Conservation (phyloP, 2,329 filamentous ascomycete species). For the Pseudocercospora pini-densiflorae region DNA sequence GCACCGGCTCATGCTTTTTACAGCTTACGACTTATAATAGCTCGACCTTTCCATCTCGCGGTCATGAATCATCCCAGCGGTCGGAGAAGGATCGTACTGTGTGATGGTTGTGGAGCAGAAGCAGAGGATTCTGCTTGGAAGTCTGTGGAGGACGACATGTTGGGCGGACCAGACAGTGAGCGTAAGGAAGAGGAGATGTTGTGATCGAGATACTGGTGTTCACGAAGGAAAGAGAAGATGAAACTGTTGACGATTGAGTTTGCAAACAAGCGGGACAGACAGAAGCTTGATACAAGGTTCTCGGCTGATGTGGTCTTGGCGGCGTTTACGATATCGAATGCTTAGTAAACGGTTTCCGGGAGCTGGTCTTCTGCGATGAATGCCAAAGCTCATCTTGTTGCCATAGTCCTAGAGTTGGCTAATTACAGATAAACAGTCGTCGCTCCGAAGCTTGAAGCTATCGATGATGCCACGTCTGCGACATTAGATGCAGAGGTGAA, state of each 20-base stretch:
- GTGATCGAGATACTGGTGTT: neutral
- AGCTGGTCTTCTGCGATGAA: too few relatives aligned
- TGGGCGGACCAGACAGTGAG: neutral
- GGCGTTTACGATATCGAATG: too few relatives aligned
- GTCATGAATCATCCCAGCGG: neutral
- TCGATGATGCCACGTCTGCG: too few relatives aligned
- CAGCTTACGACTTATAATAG: conserved; percentile 31
- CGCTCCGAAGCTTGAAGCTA: too few relatives aligned
- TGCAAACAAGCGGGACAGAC: neutral
- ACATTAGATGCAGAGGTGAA: too few relatives aligned
- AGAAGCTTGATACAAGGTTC: too few relatives aligned
- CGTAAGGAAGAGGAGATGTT: neutral
- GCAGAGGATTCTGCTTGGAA: neutral
- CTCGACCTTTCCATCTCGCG: conserved; percentile 21
- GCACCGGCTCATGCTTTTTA: conserved; percentile 43
- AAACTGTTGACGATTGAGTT: neutral
- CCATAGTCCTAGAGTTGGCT: too few relatives aligned
- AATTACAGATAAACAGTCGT: too few relatives aligned
- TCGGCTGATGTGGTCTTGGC: neutral
- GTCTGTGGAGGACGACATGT: neutral
- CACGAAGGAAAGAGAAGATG: neutral
- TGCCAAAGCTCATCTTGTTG: too few relatives aligned
- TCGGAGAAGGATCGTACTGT: neutral
- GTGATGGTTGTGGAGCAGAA: neutral
- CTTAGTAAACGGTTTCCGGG: too few relatives aligned